A percentile compares a stretch with the other conserved stretches of the same genome.
Evolutionary conservation across 257 asterid species (phyloP).

Genomic region (Capsicum baccatum): DNA sequence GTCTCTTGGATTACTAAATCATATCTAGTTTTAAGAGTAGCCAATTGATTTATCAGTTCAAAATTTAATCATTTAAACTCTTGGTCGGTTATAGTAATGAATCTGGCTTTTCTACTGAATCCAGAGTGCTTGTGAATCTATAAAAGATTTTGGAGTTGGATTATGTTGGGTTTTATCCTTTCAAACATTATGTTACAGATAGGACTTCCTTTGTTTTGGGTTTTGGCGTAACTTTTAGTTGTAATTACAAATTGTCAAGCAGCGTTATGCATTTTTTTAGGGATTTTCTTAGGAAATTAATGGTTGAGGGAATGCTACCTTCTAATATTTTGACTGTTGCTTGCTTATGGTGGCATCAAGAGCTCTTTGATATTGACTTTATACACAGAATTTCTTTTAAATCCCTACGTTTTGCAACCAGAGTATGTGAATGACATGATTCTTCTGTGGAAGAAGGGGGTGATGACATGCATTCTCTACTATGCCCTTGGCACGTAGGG

Average conservation of each 20-base stretch:
- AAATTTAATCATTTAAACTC: conserved; percentile 12
- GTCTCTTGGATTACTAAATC: conserved; percentile 33
- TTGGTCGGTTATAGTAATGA: conserved; percentile 17
- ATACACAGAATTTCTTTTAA: not conserved
- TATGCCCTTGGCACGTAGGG: not conserved
- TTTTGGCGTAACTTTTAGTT: conserved; percentile 11
- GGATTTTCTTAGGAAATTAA: not conserved
- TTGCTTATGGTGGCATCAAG: conserved; percentile 11
- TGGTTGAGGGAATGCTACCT: conserved; percentile 16
- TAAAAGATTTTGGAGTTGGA: conserved; percentile 9
- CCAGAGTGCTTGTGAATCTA: conserved; percentile 22
- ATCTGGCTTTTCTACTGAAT: not conserved
- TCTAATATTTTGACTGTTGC: conserved; percentile 15
- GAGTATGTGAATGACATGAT: conserved; percentile 12
- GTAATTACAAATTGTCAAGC: conserved; percentile 1
- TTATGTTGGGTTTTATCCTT: not conserved
- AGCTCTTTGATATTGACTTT: not conserved
- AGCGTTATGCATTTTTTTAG: not conserved
- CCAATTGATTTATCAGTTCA: not conserved
- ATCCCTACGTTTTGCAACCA: not conserved
- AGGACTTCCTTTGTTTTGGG: not conserved
- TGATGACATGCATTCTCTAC: conserved; percentile 2
- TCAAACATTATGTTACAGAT: not conserved
- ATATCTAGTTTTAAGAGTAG: not conserved
- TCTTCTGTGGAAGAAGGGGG: not conserved